phyloP scores from a whole-genome alignment of 179 eudicot genomes.

The Carnegiea gigantea region DNA sequence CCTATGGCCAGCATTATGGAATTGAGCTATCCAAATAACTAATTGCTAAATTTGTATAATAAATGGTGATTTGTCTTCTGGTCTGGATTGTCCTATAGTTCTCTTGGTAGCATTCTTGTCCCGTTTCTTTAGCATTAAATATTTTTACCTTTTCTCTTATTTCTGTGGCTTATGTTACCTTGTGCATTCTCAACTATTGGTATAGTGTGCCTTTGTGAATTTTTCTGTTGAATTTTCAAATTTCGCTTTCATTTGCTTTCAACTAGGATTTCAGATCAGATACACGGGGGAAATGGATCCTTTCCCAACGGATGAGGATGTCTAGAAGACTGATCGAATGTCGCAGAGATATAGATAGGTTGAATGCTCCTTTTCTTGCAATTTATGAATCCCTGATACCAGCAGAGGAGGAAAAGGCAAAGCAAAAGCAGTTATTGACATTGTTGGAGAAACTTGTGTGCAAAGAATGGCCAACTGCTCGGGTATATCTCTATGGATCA shows the following conservation, averaged over 20 bases:
- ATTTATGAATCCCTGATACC: constrained; percentile 78
- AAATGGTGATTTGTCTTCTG: background rate
- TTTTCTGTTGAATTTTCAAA: background rate
- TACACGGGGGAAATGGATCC: constrained; percentile 68
- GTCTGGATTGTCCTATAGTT: background rate
- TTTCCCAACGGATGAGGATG: constrained; percentile 67
- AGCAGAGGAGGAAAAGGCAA: constrained; percentile 75
- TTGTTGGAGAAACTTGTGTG: constrained; percentile 71
- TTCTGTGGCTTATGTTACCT: background rate
- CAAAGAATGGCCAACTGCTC: constrained; percentile 90
- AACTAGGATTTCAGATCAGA: constrained; percentile 87
- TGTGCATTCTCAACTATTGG: background rate
- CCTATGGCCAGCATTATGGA: no score
- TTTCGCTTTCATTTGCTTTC: constrained; percentile 25
- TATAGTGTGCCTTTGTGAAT: background rate
- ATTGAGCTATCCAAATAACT: background rate
- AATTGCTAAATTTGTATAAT: background rate
- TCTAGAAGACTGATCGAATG: constrained; percentile 52
- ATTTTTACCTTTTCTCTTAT: background rate
- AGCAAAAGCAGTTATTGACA: constrained; percentile 72
- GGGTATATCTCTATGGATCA: constrained; percentile 80
- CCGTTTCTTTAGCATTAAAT: background rate
- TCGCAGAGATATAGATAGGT: constrained; percentile 59
- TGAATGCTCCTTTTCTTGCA: constrained; percentile 58
- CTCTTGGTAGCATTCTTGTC: background rate